Percentiles rank a stretch among this genome's conserved stretches.
phyloP scores from a whole-genome alignment of 148 eudicot species.

The Cornus suecica region DNA sequence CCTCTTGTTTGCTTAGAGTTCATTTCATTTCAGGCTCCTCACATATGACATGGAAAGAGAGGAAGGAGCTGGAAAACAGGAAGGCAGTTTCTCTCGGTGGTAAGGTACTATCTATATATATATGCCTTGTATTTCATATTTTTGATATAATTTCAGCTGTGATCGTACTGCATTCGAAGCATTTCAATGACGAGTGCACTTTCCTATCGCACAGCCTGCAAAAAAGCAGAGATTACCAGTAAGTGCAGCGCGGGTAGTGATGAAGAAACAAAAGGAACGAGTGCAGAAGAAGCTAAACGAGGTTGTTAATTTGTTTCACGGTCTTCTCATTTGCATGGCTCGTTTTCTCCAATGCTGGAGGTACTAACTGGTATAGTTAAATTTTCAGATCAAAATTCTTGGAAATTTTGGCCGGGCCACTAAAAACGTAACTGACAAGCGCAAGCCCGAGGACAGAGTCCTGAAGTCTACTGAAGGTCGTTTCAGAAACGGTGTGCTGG shows the following conservation, averaged over 20 bases:
- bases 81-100: conserved; percentile 88
- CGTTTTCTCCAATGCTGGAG: neutral
- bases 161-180: neutral
- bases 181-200: neutral
- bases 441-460: conserved; percentile 48
- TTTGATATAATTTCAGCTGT: neutral
- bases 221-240: conserved; percentile 78
- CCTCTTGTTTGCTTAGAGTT: conserved; percentile 1
- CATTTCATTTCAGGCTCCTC: conserved; percentile 45
- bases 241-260: conserved; percentile 62
- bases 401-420: conserved; percentile 31
- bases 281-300: conserved; percentile 59
- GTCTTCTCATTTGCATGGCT: neutral
- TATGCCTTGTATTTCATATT: neutral
- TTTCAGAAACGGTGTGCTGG: conserved; percentile 76
- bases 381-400: conserved; percentile 47
- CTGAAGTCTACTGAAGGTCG: conserved; percentile 67
- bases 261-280: conserved; percentile 87
- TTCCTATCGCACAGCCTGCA: conserved; percentile 43
- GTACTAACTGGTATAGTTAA: conserved; percentile 10
- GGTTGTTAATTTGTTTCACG: conserved; percentile 31
- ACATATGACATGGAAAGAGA: conserved; percentile 90
- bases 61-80: conserved; percentile 78
- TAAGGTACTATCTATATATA: conserved; percentile 44
- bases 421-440: conserved; percentile 37